Percentiles rank a stretch among this genome's conserved stretches.
phyloP scores from a whole-genome alignment of 2,329 filamentous ascomycete species.

The Xylariaceae sp. region DNA sequence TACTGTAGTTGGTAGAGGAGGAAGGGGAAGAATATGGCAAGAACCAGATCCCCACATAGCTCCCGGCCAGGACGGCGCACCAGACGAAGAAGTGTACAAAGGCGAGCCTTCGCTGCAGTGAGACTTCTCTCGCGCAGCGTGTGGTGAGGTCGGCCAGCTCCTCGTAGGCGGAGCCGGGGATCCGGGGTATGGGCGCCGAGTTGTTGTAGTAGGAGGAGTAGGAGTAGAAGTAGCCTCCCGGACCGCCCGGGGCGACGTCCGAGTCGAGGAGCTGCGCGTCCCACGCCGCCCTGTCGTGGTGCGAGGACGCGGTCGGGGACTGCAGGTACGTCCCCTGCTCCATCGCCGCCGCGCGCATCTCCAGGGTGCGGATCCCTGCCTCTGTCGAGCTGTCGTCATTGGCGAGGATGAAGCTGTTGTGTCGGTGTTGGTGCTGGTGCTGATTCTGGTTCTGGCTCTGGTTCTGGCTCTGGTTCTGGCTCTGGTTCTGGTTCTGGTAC shows the following conservation, averaged over 20 bases:
- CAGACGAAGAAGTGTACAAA: constrained; percentile 67
- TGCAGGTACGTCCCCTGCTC: constrained; percentile 37
- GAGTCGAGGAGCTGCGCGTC: constrained; percentile 27
- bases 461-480: background rate
- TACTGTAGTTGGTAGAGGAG: no score
- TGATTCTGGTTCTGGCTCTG: background rate
- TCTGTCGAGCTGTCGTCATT: constrained; percentile 5
- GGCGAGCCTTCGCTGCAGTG: constrained; percentile 65
- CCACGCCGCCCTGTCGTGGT: constrained; percentile 30
- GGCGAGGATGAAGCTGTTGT: constrained; percentile 12
- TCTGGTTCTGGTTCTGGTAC: no score
- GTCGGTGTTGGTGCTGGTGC: background rate
- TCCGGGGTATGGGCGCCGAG: constrained; percentile 22
- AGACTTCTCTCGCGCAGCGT: constrained; percentile 65
- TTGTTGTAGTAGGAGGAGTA: no score
- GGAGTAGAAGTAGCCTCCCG: no score
- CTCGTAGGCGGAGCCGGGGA: constrained; percentile 55
- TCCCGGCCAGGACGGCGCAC: constrained; percentile 63
- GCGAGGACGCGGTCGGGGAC: constrained; percentile 32
- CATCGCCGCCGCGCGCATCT: constrained; percentile 25
- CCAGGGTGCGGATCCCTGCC: constrained; percentile 10
- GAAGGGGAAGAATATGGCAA: no score
- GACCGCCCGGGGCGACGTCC: no score
- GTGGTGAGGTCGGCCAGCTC: constrained; percentile 67
- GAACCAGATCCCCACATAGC: constrained; percentile 83